phyloP scores from a whole-genome alignment of 164 flowering plant genomes.

The Tinospora cordifolia region DNA sequence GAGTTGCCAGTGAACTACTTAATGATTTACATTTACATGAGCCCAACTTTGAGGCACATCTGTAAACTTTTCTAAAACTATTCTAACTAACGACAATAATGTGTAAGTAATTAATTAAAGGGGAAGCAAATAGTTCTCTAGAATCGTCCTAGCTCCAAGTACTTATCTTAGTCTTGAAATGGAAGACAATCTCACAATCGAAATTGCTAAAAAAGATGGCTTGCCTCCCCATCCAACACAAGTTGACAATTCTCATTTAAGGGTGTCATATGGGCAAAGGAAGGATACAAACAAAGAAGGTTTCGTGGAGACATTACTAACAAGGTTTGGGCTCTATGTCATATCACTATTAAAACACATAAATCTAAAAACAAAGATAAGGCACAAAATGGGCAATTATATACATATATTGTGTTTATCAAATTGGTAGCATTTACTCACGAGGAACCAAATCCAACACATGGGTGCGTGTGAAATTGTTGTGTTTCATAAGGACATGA shows the following conservation, averaged over 20 bases:
- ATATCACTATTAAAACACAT: background rate
- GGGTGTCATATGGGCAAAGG: too few relatives aligned
- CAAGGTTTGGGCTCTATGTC: background rate
- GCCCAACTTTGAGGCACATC: too few relatives aligned
- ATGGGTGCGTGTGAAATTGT: background rate
- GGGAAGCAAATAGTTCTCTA: background rate
- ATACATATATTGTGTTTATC: background rate
- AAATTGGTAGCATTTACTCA: background rate
- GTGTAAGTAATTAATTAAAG: too few relatives aligned
- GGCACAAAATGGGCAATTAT: background rate
- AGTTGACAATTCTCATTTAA: constrained; percentile 3
- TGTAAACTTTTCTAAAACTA: too few relatives aligned
- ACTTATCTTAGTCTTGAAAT: background rate
- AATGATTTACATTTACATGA: too few relatives aligned
- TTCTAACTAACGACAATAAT: too few relatives aligned
- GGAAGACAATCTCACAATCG: background rate
- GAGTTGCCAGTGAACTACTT: too few relatives aligned
- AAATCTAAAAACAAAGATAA: background rate
- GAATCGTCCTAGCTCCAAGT: background rate
- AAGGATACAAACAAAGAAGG: too few relatives aligned
- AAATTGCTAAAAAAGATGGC: background rate
- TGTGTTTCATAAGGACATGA: constrained; percentile 6
- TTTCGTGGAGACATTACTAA: constrained; percentile 10
- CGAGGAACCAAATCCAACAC: background rate
- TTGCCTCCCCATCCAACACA: background rate